These are phyloP conservation scores for Irpex sp. DNA, from an alignment of 1,284 basidiomycete genomes.

Conservation along the genomic window DNA sequence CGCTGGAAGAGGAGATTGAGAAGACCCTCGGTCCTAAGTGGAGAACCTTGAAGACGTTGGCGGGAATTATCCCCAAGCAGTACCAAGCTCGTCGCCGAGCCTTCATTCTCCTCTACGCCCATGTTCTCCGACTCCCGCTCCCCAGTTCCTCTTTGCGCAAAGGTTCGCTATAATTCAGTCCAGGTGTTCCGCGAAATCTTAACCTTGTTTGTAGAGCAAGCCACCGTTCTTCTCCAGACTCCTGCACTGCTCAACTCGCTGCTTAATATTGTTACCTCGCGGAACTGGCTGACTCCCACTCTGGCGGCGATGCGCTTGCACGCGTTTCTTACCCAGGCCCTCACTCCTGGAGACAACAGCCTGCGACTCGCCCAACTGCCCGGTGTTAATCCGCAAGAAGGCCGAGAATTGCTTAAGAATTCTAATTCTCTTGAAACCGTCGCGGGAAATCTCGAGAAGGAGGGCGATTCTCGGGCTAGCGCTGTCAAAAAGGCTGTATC, in stretches of 20 bases:
- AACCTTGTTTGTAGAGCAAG: conserved; percentile 48
- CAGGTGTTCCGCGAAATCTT: too few relatives aligned
- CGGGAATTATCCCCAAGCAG: conserved; percentile 32
- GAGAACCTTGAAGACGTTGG: conserved; percentile 38
- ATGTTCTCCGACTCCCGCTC: conserved; percentile 75
- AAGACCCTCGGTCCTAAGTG: conserved; percentile 47
- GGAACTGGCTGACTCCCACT: conserved; percentile 88
- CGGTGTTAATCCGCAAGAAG: conserved; percentile 51
- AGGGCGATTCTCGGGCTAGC: conserved; percentile 43
- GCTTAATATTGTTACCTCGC: conserved; percentile 78
- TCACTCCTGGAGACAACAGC: conserved; percentile 51
- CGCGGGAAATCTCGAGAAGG: conserved; percentile 45
- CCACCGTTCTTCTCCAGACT: conserved; percentile 59
- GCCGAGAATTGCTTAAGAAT: conserved; percentile 34
- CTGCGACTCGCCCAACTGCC: conserved; percentile 71
- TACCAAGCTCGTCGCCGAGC: conserved; percentile 42
- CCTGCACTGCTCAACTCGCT: conserved; percentile 79
- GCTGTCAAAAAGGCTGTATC: conserved; percentile 69
- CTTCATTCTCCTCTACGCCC: conserved; percentile 78
- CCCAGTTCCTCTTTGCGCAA: conserved; percentile 49
- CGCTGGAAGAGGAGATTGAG: conserved; percentile 55
- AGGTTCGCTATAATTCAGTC: conserved; percentile 38
- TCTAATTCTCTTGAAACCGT: conserved; percentile 42
- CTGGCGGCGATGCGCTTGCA: conserved; percentile 80
- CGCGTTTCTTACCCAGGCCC: conserved; percentile 81